Evolutionary conservation across 1,139 yeast genomes (phyloP), one percentile per base, ranked within the genome.

Genomic region (Lodderomyces orthopsilosis): DNA sequence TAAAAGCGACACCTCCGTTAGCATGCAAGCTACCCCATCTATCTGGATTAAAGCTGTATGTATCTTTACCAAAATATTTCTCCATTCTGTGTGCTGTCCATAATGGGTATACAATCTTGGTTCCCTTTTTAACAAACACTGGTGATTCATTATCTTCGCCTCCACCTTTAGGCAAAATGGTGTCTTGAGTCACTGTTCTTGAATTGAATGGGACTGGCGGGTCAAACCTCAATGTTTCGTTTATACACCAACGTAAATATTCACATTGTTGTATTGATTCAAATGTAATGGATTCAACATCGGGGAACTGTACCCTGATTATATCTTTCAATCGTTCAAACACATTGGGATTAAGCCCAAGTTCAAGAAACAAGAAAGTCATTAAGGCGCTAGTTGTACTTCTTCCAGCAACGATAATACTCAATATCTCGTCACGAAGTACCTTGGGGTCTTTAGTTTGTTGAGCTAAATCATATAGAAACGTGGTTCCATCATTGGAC

Each of bases 121-220:
- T 66, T 27, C 81, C 71, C 65, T 74, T 74, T 40, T 62, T 63
- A 21, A 77, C 59, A 46, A 70, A 64, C 4, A 77, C 48, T 2
- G 82, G 82, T 14, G 62, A 45, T 12, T 49, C 35, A n/a, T 63
- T 68, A 43, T 72, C 68, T 1, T 58, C 54, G 3, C 81, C 81
- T 13, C 79, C 80, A 12, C 81, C 81, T 23, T 59, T 60, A 10
- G 81, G 81, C 35, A 75, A 58, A 4, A 68, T 60, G 4, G 79
- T 74, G 51, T 72, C 67, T 37, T 53, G 61, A 6, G 59, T 56
- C 15, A 79, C 72, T 24, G 62, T 58, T 44, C 83, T 66, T 51
- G 65, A 66, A 52, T 78, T 77, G 37, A 62, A 52, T 12, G 83
- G 83, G 14, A 79, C 83, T 6, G 75, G 65, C 9, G 84, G 84